These are phyloP conservation scores for Chimonanthus praecox DNA, from an alignment of 164 flowering plant species.

Conservation along the genomic window DNA sequence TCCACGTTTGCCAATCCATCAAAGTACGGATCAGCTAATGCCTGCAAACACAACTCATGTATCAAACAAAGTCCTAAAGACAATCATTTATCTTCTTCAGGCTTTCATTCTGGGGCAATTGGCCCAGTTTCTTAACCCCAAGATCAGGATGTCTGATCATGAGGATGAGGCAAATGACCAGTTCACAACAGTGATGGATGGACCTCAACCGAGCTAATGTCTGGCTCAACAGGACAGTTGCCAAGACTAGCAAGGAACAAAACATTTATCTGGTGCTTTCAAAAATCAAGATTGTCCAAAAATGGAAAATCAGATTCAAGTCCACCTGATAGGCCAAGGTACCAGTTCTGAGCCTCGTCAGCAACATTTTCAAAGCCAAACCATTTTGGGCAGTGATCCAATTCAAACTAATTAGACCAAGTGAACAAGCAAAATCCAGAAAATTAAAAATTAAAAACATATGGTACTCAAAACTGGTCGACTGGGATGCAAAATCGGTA, in stretches of 20 bases:
- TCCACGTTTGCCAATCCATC: constrained; percentile 64
- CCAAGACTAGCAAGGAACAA: neutral
- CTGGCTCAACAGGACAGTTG: neutral
- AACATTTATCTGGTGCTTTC: too few species aligned
- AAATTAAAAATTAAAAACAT: too few species aligned
- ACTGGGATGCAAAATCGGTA: too few species aligned
- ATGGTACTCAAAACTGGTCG: too few species aligned
- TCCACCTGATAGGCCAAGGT: neutral
- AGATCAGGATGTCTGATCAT: neutral
- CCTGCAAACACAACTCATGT: constrained; percentile 37
- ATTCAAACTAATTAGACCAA: too few species aligned
- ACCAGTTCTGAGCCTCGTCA: neutral
- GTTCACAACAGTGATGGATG: neutral
- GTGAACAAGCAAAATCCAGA: too few species aligned
- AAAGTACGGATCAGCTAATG: constrained; percentile 86
- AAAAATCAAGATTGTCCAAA: too few species aligned
- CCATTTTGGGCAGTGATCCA: too few species aligned
- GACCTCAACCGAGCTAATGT: neutral
- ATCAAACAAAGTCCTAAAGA: constrained; percentile 7
- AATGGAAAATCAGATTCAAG: neutral
- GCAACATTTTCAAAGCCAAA: too few species aligned
- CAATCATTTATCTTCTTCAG: neutral
- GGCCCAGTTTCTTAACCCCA: neutral
- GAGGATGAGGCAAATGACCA: neutral
- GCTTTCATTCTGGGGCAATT: neutral